Base-by-base conservation (phyloP, 2,329 filamentous ascomycete species). In the Claviceps quebecensis region DNA sequence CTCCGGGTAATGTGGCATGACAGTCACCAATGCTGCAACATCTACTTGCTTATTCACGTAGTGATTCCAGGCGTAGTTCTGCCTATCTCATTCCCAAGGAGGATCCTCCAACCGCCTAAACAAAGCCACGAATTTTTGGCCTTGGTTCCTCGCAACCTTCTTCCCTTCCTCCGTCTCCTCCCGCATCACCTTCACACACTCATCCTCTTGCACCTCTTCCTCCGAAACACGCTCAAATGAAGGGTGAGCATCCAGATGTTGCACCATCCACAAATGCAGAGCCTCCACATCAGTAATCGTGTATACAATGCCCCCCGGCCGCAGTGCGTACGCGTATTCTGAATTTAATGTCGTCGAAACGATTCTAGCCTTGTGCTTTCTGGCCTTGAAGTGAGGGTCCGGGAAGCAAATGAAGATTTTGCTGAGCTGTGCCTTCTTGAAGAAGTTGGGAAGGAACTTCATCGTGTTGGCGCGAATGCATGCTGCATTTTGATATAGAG, bases 371-470 rank as follows among this genome's bases (percentile, higher is more conserved):
- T 98, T 98, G 73, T 97, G 93, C 69, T 98, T 98, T 56, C 91
- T 80, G 13, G 87, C 81, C 70, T 98, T 98, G 75, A 98, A 98
- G 69, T 98, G 93, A 53, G 93, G 93, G 63, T 98, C 93, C 0
- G 93, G 93, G 65, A 98, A 98, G 72, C 93, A 98, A 60, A 98
- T 86, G 67, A 98, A 98, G 63, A 97, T 87, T 64, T 94, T 94
- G 56, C 77, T 79, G 14, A 98, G 79, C 65, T 96, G 90, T 14
- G 71, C 74, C 61, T 83, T 86, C 51, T 70, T 72, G 74, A 98
- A 97, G 74, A 96, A 95, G 65, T 98, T 97, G 55, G 94, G 91
- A n/a, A 98, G 74, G 68, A 97, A 98, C 67, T 98, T 98, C 93
- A 98, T 98, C 5, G 88, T 87, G 71, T 98, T 98, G 57, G 87